phyloP scores from a whole-genome alignment of 768 basidiomycete species.

The Hypholoma fasciculare region DNA sequence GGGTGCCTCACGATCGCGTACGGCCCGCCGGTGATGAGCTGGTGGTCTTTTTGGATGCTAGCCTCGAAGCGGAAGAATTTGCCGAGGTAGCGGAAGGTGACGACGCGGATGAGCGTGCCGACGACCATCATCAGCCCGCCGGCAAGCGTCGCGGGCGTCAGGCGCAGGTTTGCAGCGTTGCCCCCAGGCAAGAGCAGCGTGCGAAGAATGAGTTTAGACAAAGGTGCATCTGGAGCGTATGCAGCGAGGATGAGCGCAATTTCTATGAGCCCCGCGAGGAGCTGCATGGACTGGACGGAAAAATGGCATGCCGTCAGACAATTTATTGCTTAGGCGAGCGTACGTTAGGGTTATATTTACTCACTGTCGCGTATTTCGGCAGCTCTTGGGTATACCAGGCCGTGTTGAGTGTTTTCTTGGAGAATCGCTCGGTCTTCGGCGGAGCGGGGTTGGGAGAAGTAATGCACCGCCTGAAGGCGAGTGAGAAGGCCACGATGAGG shows the following conservation, averaged over 20 bases:
- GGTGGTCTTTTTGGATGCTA: constrained; percentile 42
- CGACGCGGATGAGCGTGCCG: constrained; percentile 9
- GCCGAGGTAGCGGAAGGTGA: constrained; percentile 14
- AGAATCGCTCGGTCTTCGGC: neutral
- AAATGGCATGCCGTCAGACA: neutral
- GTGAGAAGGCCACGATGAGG: neutral
- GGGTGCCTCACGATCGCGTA: constrained; percentile 45
- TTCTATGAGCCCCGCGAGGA: neutral
- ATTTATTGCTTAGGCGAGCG: neutral
- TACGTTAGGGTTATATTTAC: neutral
- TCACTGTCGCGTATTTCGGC: neutral
- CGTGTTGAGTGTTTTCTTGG: neutral
- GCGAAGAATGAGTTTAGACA: constrained; percentile 5
- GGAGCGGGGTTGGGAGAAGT: neutral
- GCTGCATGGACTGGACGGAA: neutral
- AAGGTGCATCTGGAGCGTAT: neutral
- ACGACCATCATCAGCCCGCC: constrained; percentile 9
- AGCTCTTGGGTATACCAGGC: constrained; percentile 5
- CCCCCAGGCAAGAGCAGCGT: constrained; percentile 5
- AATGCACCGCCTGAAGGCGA: neutral
- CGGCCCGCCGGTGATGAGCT: constrained; percentile 41
- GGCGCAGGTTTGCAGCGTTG: constrained; percentile 2
- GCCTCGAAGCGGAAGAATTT: constrained; percentile 43
- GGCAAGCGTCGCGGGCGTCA: neutral
- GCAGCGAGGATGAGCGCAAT: constrained; percentile 3